Conservation (phyloP, 495 filamentous ascomycete species). For the Tuber borchii region DNA sequence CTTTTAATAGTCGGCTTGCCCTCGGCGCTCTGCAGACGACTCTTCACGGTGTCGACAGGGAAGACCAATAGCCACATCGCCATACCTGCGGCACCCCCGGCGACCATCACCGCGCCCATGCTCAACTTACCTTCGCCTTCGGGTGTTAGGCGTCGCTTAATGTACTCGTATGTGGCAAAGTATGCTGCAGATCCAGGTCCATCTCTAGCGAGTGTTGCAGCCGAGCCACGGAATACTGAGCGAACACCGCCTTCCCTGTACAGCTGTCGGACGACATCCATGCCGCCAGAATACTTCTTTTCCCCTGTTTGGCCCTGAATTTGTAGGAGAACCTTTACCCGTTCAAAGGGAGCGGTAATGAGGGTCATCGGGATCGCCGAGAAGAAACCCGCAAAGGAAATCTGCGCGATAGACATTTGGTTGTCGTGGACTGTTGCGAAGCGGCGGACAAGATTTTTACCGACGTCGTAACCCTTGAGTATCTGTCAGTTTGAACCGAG, state of each 20-base stretch:
- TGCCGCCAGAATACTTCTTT: slow-evolving; percentile 82
- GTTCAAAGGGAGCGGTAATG: slow-evolving; percentile 97
- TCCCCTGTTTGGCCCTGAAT: slow-evolving; percentile 92
- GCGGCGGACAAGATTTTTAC: slow-evolving; percentile 73
- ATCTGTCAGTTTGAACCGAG: neutral
- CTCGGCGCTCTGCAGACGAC: slow-evolving; percentile 81
- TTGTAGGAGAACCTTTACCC: slow-evolving; percentile 95
- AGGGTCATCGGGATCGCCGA: slow-evolving; percentile 94
- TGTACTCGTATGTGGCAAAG: slow-evolving; percentile 92
- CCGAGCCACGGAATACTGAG: slow-evolving; percentile 83
- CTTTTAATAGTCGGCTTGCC: slow-evolving; percentile 77
- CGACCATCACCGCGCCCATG: slow-evolving; percentile 71
- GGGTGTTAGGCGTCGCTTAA: slow-evolving; percentile 83
- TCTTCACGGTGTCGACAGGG: slow-evolving; percentile 95
- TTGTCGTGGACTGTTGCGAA: slow-evolving; percentile 60
- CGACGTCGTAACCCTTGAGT: slow-evolving; percentile 72
- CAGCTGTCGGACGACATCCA: slow-evolving; percentile 91
- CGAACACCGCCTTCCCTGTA: slow-evolving; percentile 85
- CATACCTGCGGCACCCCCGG: slow-evolving; percentile 83
- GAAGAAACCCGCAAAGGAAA: slow-evolving; percentile 93
- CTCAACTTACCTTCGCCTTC: slow-evolving; percentile 72
- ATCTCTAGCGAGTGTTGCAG: slow-evolving; percentile 87
- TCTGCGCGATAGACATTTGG: slow-evolving; percentile 72
- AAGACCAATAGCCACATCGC: slow-evolving; percentile 99
- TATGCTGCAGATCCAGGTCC: slow-evolving; percentile 90